Evolutionary conservation across 2,329 filamentous ascomycete genomes (phyloP), one percentile per base, ranked within the genome.

Genomic region (Penicillium sp.): DNA sequence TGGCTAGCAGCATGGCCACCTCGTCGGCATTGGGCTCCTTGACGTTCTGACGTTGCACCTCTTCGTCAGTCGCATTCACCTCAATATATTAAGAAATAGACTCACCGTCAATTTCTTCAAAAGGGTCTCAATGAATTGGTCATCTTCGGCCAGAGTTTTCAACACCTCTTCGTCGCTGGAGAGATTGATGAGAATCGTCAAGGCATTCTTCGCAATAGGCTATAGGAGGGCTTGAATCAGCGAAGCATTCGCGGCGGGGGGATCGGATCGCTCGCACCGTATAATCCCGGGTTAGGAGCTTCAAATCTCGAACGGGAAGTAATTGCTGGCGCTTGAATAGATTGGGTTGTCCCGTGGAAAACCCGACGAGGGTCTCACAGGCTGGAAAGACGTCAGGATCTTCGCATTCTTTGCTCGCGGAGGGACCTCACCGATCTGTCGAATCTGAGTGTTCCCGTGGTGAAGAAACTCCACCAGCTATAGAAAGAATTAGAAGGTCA

Each of bases 151-250:
- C 20, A 97, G 76, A 46, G 76, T 78, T 57, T 89, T 81, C 36
- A 96, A 76, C 3, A 97, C 79, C 47, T 92, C 88, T 11, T 77
- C 75, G 63, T 97, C 92, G 14, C 94, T 77, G 69, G 96, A 96
- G 64, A 97, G 83, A 55, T 99, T 85, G 61, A 96, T 92, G 40
- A 79, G 64, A 46, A 78, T 78, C 13, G 86, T 95, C 61, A 96
- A 76, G 33, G 89, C 92, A 83, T 96, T 88, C 69, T 94, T 90
- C n/a, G 92, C 89, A 55, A 96, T 96, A 70, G 88, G 84, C 85
- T 95, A 57, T 4, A 40, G 18, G 25, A 40, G 35, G 35, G 16
- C 33, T 47, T 13, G 30, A 44, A 54, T 54, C 40, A 51, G 48
- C 46, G 30, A 25, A 22, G 30, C 35, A 44, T 53, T 45, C 33